phyloP scores from a whole-genome alignment of 257 asterid genomes.

The Mentha longifolia region DNA sequence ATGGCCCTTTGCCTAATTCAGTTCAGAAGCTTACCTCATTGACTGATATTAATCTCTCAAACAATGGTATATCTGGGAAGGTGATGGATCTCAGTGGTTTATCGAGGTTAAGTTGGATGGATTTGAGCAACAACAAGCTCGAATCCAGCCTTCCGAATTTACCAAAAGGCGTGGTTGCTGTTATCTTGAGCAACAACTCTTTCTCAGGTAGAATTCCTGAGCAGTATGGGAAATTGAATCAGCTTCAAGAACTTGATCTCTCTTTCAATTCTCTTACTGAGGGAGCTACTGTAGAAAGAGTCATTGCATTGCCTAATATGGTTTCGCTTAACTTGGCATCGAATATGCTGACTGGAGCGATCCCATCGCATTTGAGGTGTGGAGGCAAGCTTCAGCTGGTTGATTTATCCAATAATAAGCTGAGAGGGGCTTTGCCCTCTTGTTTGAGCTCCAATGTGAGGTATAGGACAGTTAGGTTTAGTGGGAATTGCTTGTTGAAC shows the following conservation, averaged over 20 bases:
- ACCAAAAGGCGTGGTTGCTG: constrained; percentile 44
- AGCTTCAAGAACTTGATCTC: constrained; percentile 64
- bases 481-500: constrained; percentile 61
- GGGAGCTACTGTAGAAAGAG: constrained; percentile 19
- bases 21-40: constrained; percentile 37
- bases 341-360: constrained; percentile 51
- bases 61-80: constrained; percentile 51
- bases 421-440: constrained; percentile 57
- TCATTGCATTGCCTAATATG: constrained; percentile 51
- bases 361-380: constrained; percentile 51
- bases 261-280: constrained; percentile 56
- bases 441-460: constrained; percentile 52
- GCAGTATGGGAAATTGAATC: constrained; percentile 42
- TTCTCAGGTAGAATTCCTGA: constrained; percentile 59
- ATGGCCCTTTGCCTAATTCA: constrained; percentile 52
- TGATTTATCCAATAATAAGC: constrained; percentile 64
- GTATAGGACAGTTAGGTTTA: constrained; percentile 37
- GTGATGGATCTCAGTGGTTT: constrained; percentile 51
- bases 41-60: constrained; percentile 50
- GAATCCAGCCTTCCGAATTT: constrained; percentile 49
- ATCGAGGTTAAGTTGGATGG: constrained; percentile 46
- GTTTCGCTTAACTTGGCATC: constrained; percentile 52
- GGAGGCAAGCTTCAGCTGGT: constrained; percentile 48
- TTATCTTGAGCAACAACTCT: constrained; percentile 52
- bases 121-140: constrained; percentile 57